These are phyloP conservation scores for Xylaria curta DNA, from an alignment of 495 filamentous ascomycete species.

Conservation along the genomic window DNA sequence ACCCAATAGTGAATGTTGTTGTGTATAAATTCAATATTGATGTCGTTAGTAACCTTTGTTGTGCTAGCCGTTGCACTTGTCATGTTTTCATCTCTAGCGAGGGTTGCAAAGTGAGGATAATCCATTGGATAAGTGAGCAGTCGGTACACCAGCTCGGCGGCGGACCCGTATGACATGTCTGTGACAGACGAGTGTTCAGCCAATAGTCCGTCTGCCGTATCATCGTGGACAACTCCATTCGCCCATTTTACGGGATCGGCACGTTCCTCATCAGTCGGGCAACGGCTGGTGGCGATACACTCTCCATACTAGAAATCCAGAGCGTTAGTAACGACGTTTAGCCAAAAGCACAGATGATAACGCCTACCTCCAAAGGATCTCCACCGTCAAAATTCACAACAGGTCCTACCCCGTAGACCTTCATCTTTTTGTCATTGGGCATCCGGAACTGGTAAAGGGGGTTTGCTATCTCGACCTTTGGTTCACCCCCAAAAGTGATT, in stretches of 20 bases:
- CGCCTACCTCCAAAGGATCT: constrained; percentile 2
- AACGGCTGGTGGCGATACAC: constrained; percentile 17
- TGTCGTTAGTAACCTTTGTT: constrained; percentile 30
- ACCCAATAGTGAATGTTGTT: constrained; percentile 50
- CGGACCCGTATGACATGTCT: not conserved
- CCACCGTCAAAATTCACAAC: constrained; percentile 3
- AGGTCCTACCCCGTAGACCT: constrained; percentile 11
- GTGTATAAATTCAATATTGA: constrained; percentile 51
- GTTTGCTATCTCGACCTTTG: constrained; percentile 40
- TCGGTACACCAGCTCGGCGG: constrained; percentile 18
- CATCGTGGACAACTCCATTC: constrained; percentile 15
- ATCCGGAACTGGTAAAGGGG: constrained; percentile 46
- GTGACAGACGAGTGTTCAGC: constrained; percentile 15
- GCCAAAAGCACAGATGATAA: not conserved
- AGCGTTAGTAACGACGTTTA: not conserved
- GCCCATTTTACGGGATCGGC: not conserved
- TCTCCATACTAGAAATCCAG: constrained; percentile 15
- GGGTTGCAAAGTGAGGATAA: constrained; percentile 18
- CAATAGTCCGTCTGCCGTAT: not conserved
- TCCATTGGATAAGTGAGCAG: constrained; percentile 17
- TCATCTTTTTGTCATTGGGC: constrained; percentile 20
- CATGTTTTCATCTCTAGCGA: constrained; percentile 15
- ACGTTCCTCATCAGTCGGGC: constrained; percentile 15
- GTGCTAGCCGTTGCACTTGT: constrained; percentile 15
- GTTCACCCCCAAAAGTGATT: constrained; percentile 46